phyloP scores from a whole-genome alignment of 1,284 basidiomycete genomes.

The Wolfiporia cocos region DNA sequence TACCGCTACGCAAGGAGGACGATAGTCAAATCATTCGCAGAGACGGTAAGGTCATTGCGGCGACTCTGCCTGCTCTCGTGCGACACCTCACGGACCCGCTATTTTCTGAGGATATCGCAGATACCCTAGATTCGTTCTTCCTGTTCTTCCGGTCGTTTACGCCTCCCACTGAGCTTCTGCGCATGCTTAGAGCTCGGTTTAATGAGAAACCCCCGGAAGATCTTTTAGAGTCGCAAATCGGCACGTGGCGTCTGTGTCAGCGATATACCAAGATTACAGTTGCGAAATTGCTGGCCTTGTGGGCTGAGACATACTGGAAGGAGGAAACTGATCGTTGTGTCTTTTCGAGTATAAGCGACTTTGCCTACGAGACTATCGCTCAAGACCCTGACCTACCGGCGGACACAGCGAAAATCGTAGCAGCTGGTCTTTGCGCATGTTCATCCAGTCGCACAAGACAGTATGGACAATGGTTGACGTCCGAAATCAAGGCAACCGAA shows the following conservation, averaged over 20 bases:
- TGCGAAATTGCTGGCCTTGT: slow-evolving; percentile 61
- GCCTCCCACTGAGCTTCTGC: slow-evolving; percentile 48
- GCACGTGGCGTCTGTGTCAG: slow-evolving; percentile 44
- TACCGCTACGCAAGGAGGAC: no score
- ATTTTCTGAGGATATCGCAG: slow-evolving; percentile 23
- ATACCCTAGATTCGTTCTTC: slow-evolving; percentile 56
- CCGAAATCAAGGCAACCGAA: slow-evolving; percentile 1
- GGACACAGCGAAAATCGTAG: slow-evolving; percentile 4
- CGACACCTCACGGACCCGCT: slow-evolving; percentile 37
- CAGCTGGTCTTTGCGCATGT: slow-evolving; percentile 3
- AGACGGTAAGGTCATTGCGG: slow-evolving; percentile 22
- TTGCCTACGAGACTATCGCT: slow-evolving; percentile 19
- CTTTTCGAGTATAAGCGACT: slow-evolving; percentile 31
- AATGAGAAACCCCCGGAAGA: slow-evolving; percentile 30
- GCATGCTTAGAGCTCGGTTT: slow-evolving; percentile 54
- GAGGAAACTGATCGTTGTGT: slow-evolving; percentile 36
- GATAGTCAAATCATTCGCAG: neutral
- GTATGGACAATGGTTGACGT: slow-evolving; percentile 4
- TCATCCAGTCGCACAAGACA: neutral
- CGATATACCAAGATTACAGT: slow-evolving; percentile 58
- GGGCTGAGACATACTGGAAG: slow-evolving; percentile 77
- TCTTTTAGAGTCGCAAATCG: slow-evolving; percentile 32
- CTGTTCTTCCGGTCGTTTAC: slow-evolving; percentile 74
- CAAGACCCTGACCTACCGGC: slow-evolving; percentile 8
- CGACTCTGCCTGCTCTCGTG: slow-evolving; percentile 39